A percentile compares a stretch with the other conserved stretches of the same genome.
These are phyloP conservation scores for Penicillium pancosmium DNA, from an alignment of 495 filamentous ascomycete species.

Conservation along the genomic window DNA sequence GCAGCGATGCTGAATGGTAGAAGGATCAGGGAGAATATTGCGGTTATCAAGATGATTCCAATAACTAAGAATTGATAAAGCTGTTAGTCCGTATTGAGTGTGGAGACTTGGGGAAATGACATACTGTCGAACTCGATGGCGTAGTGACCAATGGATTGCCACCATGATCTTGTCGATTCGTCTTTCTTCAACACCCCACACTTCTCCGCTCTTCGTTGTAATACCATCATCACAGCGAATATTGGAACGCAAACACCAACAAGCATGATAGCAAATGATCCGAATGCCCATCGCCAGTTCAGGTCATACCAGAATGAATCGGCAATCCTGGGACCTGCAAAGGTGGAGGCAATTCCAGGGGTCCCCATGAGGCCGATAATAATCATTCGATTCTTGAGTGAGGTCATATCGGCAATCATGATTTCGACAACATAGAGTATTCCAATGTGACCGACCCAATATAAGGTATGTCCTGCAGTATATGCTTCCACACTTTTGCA, in stretches of 20 bases:
- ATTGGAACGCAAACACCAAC: slow-evolving; percentile 35
- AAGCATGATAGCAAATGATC: slow-evolving; percentile 55
- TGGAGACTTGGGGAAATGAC: neutral
- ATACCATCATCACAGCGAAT: neutral
- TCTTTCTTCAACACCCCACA: neutral
- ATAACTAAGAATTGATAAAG: slow-evolving; percentile 17
- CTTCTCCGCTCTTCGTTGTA: neutral
- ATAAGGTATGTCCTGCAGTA: slow-evolving; percentile 49
- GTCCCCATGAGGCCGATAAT: slow-evolving; percentile 56
- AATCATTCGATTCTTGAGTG: slow-evolving; percentile 57
- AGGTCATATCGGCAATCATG: slow-evolving; percentile 63
- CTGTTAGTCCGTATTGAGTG: neutral
- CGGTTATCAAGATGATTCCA: slow-evolving; percentile 56
- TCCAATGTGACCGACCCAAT: slow-evolving; percentile 55
- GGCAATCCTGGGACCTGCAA: slow-evolving; percentile 22
- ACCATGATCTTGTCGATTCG: neutral
- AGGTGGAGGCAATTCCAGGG: slow-evolving; percentile 58
- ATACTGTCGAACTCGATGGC: neutral
- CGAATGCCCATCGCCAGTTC: slow-evolving; percentile 60
- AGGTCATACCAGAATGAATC: slow-evolving; percentile 17
- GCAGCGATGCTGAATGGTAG: slow-evolving; percentile 57
- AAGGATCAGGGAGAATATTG: slow-evolving; percentile 50
- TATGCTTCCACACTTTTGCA: slow-evolving; percentile 20
- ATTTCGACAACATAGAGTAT: slow-evolving; percentile 54
- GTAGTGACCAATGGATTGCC: neutral